phyloP scores from a whole-genome alignment of 78 protist genomes.

The Dictyostelium brefeldianum region DNA sequence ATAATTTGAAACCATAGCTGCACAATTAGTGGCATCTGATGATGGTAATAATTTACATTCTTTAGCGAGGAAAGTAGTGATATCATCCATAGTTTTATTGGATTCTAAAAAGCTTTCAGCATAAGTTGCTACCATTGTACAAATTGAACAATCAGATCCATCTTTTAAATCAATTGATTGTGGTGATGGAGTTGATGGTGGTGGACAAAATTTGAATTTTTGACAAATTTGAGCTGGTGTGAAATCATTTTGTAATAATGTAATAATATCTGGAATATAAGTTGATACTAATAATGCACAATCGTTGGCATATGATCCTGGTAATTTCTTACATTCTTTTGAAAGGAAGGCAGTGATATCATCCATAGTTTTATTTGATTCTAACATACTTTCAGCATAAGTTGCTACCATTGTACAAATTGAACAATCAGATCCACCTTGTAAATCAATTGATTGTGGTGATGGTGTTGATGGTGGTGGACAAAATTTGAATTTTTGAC shows the following conservation, averaged over 20 bases:
- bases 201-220: slow-evolving; percentile 8
- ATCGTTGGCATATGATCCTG: not conserved
- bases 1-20: not conserved
- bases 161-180: not conserved
- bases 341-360: not conserved
- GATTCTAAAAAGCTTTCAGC: not conserved
- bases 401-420: slow-evolving; percentile 9
- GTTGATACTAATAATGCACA: not conserved
- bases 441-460: not conserved
- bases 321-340: not conserved
- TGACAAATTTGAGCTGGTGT: slow-evolving; percentile 3
- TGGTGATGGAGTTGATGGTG: not conserved
- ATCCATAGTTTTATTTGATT: not conserved
- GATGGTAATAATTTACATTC: too few species aligned
- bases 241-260: not conserved
- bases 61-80: too few species aligned
- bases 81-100: not conserved
- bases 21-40: too few species aligned
- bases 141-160: not conserved
- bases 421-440: not conserved
- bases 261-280: not conserved
- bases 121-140: not conserved
- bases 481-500: not conserved
- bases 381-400: slow-evolving; percentile 7
- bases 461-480: not conserved